Conservation (phyloP, 2,329 filamentous ascomycete species). For the Trichothecium sympodiale region DNA sequence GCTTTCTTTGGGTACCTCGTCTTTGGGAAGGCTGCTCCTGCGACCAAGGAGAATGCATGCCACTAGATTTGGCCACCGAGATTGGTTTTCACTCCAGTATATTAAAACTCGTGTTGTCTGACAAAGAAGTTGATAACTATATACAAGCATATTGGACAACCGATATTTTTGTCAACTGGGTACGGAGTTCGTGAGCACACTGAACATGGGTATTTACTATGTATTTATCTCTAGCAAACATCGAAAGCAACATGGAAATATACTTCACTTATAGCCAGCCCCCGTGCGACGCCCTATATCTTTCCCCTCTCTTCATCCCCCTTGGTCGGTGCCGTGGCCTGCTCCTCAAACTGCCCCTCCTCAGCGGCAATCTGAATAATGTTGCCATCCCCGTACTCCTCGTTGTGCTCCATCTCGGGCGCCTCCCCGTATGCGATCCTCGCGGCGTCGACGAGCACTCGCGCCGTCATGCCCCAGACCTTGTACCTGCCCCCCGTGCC, state of each 20-base stretch:
- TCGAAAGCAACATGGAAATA: too few species aligned
- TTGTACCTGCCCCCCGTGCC: conserved; percentile 52
- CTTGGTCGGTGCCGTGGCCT: conserved; percentile 14
- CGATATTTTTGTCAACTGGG: too few species aligned
- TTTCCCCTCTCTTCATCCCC: conserved; percentile 13
- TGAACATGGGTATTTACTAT: too few species aligned
- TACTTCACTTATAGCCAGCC: too few species aligned
- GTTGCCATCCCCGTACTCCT: conserved; percentile 38
- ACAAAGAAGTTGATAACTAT: too few species aligned
- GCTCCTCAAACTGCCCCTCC: conserved; percentile 36
- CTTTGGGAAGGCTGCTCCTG: conserved; percentile 61
- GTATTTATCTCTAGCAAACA: too few species aligned
- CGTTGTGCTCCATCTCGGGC: conserved; percentile 69
- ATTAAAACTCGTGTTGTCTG: too few species aligned
- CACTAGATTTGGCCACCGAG: conserved; percentile 63
- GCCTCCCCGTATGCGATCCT: conserved; percentile 71
- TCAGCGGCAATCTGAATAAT: conserved; percentile 35
- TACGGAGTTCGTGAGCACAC: too few species aligned
- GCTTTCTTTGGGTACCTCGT: conserved; percentile 80
- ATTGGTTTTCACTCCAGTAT: too few species aligned
- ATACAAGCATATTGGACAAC: too few species aligned
- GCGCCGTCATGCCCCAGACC: conserved; percentile 91
- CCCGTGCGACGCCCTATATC: conserved; percentile 7
- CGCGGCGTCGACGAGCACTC: conserved; percentile 81
- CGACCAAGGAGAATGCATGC: conserved; percentile 81